Base-by-base conservation (phyloP, 345 rosid species). In the Hibiscus trionum region DNA sequence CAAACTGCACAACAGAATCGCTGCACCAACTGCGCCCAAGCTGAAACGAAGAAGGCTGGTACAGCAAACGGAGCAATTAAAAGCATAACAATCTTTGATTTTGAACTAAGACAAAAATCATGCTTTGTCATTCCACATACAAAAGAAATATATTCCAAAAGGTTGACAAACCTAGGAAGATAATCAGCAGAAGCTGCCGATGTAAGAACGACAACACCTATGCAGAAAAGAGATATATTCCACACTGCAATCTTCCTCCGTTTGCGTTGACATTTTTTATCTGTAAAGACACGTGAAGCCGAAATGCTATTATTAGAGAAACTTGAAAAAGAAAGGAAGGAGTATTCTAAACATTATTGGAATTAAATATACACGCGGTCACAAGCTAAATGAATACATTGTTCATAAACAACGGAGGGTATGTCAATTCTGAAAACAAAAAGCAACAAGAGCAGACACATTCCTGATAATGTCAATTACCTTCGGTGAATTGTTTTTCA, bases 191-290 rank as follows among this genome's bases (percentile, higher is more conserved):
- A 84, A 80, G 92, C 88, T 60, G 82, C 83, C 47, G 84, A 82
- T 58, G 88, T 77, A 75, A 88, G 83, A 61, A 86, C 82, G 65
- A 86, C 52, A 59, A 80, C 82, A 46, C 92, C 88, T 66, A 83
- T 44, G 73, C 89, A 86, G 61, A 82, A 76, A 73, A 81, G 73
- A 56, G 80, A 64, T 78, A 88, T 86, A 76, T 77, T 84, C 92
- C 90, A 88, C 33, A 84, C 72, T 52, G 92, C 90, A 83, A 88
- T 72, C 73, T 78, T 86, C 57, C 92, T 77, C 71, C 89, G 77
- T 72, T 75, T 84, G 33, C 70, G 77, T 59, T 79, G 77, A 76
- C 75, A 78, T 73, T 74, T 77, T 69, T 60, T 81, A 81, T 73
- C 92, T 86, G 76, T 53, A 21, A 44, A 19, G 62, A 1, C 37